Base-by-base conservation (phyloP, 768 basidiomycete species). In the Leccinum imitatum region DNA sequence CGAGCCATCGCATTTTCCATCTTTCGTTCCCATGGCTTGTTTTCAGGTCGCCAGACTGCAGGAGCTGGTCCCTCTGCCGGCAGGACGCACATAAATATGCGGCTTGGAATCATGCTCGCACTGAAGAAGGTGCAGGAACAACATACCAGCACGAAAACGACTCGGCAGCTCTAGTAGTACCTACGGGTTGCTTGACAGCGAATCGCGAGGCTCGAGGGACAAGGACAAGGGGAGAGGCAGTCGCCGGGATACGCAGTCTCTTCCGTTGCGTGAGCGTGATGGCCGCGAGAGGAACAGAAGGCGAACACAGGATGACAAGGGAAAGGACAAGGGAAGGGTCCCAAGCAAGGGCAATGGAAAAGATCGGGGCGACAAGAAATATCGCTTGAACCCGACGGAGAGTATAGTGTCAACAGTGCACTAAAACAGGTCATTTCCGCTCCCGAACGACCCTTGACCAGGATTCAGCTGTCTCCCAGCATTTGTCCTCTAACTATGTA, bases 1-100 rank as follows among this genome's bases (percentile, higher is more conserved):
- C 85, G 88, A 57, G 87, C 88, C 3, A 75, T 83, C 31, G 91
- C 89, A 1, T 92, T 91, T 73, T 91, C 91, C 0, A 83, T 93
- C 52, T 87, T 87, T 71, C 84, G 91, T 50, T 82, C 83, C 57
- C 84, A 87, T 56, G 53, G 53, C 21, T 44, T 69, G n/a, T 68
- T 67, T 50, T 58, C 66, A n/a, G 48, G 58, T 47, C 67, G 67
- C 14, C 64, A 61, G 3, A 17, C 59, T 11, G 59, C 53, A n/a
- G 63, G 58, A 35, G 9, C 35, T 8, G 35, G 44, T 19, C 53
- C 60, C 27, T 57, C 68, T 21, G 57, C 21, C 21, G 41, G 70
- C 53, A 59, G 63, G 44, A 63, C 67, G 52, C 64, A 69, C 59
- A 63, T 70, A 62, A 66, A 73, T 10, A 70, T 69, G 54, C 73